Evolutionary conservation across 306 rosid species (phyloP).

Genomic region (Senna siamea): DNA sequence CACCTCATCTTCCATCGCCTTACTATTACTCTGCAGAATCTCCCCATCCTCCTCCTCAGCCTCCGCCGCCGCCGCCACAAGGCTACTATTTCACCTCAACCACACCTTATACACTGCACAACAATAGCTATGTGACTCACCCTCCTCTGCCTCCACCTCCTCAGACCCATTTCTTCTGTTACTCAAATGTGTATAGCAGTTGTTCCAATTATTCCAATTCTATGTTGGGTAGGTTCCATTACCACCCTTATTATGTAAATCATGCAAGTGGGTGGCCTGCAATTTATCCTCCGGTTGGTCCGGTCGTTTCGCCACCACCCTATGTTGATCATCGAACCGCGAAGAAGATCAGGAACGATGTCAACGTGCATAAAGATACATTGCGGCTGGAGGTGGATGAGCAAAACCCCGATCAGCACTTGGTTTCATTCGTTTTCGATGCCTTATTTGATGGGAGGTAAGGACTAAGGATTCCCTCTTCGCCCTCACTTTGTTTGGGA

Average conservation of each 20-base stretch:
- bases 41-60: constrained; percentile 47
- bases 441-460: constrained; percentile 82
- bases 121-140: constrained; percentile 30
- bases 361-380: constrained; percentile 78
- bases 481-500: neutral
- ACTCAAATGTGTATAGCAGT: constrained; percentile 48
- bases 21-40: constrained; percentile 51
- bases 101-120: constrained; percentile 40
- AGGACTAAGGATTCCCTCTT: constrained; percentile 1
- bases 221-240: constrained; percentile 45
- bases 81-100: constrained; percentile 43
- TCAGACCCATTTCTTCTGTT: constrained; percentile 57
- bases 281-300: constrained; percentile 42
- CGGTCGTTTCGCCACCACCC: constrained; percentile 48
- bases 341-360: constrained; percentile 84
- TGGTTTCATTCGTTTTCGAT: constrained; percentile 83
- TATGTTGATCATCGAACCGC: constrained; percentile 77
- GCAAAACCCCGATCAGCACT: constrained; percentile 68
- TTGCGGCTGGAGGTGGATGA: constrained; percentile 64
- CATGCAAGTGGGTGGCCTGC: constrained; percentile 60
- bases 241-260: constrained; percentile 53
- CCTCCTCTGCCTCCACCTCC: constrained; percentile 48
- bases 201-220: constrained; percentile 48
- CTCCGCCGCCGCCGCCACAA: constrained; percentile 45
- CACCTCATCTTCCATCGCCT: constrained; percentile 41